A percentile compares a stretch with the other conserved stretches of the same genome.
Conservation (phyloP, 2,329 filamentous ascomycete species). For the Parascedosporium putredinis region DNA sequence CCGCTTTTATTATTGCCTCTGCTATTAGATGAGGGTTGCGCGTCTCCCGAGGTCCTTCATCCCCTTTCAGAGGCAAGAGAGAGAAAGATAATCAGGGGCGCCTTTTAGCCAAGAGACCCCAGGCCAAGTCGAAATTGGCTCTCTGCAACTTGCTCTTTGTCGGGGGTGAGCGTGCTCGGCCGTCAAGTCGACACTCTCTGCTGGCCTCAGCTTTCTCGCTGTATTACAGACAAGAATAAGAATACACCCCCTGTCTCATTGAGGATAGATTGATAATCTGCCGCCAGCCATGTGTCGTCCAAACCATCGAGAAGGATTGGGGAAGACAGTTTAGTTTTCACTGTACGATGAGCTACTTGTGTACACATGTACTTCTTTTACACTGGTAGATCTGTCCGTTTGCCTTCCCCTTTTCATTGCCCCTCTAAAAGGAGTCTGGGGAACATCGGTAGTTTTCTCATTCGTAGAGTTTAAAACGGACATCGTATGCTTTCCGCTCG, state of each 20-base stretch:
- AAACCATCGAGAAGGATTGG: not conserved
- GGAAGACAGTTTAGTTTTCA: not conserved
- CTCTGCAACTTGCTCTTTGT: not conserved
- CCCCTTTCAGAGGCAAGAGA: too few relatives aligned
- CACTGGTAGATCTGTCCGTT: too few relatives aligned
- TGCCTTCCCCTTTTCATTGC: not conserved
- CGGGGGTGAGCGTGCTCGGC: not conserved
- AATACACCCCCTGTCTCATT: not conserved
- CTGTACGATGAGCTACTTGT: not conserved
- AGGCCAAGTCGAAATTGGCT: not conserved
- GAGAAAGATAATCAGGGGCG: too few relatives aligned
- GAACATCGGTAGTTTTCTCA: not conserved
- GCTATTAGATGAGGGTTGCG: too few relatives aligned
- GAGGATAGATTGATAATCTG: conserved; percentile 2
- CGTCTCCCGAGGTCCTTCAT: too few relatives aligned
- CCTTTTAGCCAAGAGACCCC: not conserved
- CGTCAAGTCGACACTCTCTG: not conserved
- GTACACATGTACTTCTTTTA: too few relatives aligned
- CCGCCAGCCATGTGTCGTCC: not conserved
- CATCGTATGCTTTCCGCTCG: not conserved
- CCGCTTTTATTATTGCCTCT: too few relatives aligned
- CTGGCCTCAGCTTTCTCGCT: too few relatives aligned
- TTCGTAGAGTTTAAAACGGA: not conserved
- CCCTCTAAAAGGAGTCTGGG: not conserved
- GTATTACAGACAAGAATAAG: not conserved